Base-by-base conservation (phyloP, 2,329 filamentous ascomycete species). In the Colletotrichum chrysophilum region DNA sequence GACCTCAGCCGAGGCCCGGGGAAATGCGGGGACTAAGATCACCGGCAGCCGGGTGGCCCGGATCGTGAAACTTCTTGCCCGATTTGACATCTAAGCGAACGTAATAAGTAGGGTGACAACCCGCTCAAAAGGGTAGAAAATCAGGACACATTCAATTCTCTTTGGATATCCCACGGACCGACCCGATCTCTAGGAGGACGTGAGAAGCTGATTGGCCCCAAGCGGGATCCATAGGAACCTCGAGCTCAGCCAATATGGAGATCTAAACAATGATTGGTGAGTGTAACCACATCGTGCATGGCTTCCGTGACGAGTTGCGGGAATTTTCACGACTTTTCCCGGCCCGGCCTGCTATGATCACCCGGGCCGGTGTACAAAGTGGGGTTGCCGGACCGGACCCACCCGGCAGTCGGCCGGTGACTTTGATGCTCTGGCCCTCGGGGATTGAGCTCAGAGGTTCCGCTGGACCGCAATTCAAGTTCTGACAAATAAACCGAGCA, bases 361-460 rank as follows among this genome's bases (percentile, higher is more conserved):
- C 66, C 66, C 66, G 66, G 66, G 30, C 52, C 66, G 66, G 66
- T 68, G 16, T 28, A 10, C 10, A 28, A 28, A 26, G 66, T 43
- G 66, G 66, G 16, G 52, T 55, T 3, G 0, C 43, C 52, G 66
- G 66, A 30, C 66, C 66, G 66, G 66, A 52, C 66, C 66, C 66
- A 43, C 66, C 66, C 66, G 52, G 66, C 1, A 68, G 36, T 38
- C 32, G 32, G 21, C 52, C 52, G 52, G 66, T 34, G 38, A 67
- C 1, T 18, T 56, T 2, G 13, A 0, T 26, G 77, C 4, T 56
- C 65, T 67, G 83, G 77, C 7, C 81, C 80, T 8, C 34, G 34
- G 2, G 1, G 0, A 18, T 30, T 16, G 30, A 1, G 0, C 26
- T 32, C 4, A 60, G n/a, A 30, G 26, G 3, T 52, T 52, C 43